These are phyloP conservation scores for Daedaleopsis nitida DNA, from an alignment of 768 basidiomycete genomes.

Conservation along the genomic window DNA sequence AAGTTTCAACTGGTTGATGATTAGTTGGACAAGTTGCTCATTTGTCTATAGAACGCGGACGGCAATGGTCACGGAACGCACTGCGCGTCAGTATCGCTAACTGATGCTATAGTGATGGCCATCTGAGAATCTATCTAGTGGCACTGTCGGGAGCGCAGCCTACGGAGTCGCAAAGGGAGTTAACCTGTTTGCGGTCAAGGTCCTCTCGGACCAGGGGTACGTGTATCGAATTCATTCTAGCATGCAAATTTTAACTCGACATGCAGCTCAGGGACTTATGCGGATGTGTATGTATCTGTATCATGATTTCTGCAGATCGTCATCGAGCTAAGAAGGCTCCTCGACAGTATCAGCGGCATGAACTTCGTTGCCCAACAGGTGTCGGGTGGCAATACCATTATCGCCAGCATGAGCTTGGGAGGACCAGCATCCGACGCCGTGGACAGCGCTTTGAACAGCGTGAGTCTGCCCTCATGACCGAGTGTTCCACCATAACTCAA, in stretches of 20 bases:
- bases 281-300: background rate
- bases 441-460: slow-evolving; percentile 17
- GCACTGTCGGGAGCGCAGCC: slow-evolving; percentile 36
- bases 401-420: slow-evolving; percentile 42
- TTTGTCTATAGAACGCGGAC: slow-evolving; percentile 28
- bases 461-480: background rate
- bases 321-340: background rate
- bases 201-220: slow-evolving; percentile 39
- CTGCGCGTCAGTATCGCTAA: slow-evolving; percentile 18
- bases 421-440: slow-evolving; percentile 31
- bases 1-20: background rate
- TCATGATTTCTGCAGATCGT: background rate
- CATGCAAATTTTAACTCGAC: slow-evolving; percentile 10
- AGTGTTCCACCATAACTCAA: no score
- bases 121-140: slow-evolving; percentile 26
- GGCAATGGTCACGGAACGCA: slow-evolving; percentile 49
- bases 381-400: slow-evolving; percentile 24
- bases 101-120: background rate
- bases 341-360: background rate
- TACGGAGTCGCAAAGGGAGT: slow-evolving; percentile 36
- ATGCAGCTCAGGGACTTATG: slow-evolving; percentile 10
- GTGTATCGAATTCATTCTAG: background rate
- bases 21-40: background rate
- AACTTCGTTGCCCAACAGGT: background rate
- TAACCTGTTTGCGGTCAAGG: slow-evolving; percentile 44